phyloP scores from a whole-genome alignment of 139 green algal species.

The Deuterostichococcus epilithicus region DNA sequence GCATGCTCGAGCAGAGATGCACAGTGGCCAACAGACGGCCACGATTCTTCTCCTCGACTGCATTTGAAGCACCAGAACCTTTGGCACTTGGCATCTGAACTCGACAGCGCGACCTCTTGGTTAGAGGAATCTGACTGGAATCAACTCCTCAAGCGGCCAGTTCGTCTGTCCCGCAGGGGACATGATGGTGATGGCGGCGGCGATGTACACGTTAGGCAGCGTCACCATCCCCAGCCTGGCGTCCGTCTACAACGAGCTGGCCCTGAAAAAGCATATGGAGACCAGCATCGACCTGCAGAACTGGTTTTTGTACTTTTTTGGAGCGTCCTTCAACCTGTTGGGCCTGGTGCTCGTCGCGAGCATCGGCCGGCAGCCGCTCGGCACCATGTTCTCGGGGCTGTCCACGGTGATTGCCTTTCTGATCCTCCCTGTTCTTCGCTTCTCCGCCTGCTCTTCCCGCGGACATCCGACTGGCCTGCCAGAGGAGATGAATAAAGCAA shows the following conservation, averaged over 20 bases:
- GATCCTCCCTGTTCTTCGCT: background rate
- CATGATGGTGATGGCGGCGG: conserved; percentile 31
- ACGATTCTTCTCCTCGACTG: no score
- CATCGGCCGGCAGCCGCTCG: background rate
- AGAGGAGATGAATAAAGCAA: no score
- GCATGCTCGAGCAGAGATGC: no score
- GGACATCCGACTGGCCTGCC: no score
- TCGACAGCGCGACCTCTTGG: no score
- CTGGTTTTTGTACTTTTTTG: conserved; percentile 97
- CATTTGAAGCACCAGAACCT: no score
- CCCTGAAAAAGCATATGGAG: conserved; percentile 95
- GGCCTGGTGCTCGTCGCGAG: conserved; percentile 42
- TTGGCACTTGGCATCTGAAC: no score
- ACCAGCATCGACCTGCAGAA: conserved; percentile 93
- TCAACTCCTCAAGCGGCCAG: no score
- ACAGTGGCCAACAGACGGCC: no score
- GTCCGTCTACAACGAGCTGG: conserved; percentile 93
- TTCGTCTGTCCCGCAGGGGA: conserved; percentile 11
- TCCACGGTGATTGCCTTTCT: conserved; percentile 4
- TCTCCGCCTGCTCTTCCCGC: no score
- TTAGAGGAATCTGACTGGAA: no score
- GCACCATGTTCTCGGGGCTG: conserved; percentile 55
- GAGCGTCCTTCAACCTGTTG: conserved; percentile 77
- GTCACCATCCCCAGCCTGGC: conserved; percentile 87
- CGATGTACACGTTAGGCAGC: conserved; percentile 70